Evolutionary conservation across 345 rosid species (phyloP).

Genomic region (Noccaea bulbosa): DNA sequence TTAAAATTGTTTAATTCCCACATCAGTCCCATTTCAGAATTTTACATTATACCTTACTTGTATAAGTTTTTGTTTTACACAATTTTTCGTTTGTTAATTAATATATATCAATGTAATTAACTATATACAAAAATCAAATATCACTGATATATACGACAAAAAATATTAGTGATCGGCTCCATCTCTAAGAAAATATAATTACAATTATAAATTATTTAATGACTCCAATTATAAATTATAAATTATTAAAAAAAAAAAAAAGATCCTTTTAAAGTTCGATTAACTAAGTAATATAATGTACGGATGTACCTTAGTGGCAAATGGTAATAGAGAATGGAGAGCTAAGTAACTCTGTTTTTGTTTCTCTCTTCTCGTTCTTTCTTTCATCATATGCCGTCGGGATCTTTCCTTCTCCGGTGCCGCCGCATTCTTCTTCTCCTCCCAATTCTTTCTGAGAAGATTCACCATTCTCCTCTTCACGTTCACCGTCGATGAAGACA

Average conservation of each 20-base stretch:
- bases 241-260: too few species aligned
- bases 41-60: too few species aligned
- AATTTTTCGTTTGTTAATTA: too few species aligned
- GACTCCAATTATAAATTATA: too few species aligned
- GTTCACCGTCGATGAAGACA: conserved; percentile 35
- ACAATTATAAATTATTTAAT: too few species aligned
- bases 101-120: too few species aligned
- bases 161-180: too few species aligned
- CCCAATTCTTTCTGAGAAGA: conserved; percentile 50
- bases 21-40: neutral
- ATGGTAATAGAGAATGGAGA: conserved; percentile 62
- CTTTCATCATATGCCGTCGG: conserved; percentile 62
- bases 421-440: conserved; percentile 6
- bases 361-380: conserved; percentile 69
- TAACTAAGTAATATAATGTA: conserved; percentile 19
- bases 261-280: too few species aligned
- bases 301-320: conserved; percentile 66
- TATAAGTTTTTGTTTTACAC: too few species aligned
- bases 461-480: conserved; percentile 60
- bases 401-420: conserved; percentile 48
- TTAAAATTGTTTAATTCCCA: neutral
- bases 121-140: too few species aligned
- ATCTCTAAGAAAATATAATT: too few species aligned
- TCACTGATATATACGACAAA: too few species aligned
- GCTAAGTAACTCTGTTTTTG: conserved; percentile 60